Conservation (phyloP, 179 eudicot genomes). For the Sideroxylon spinosum region DNA sequence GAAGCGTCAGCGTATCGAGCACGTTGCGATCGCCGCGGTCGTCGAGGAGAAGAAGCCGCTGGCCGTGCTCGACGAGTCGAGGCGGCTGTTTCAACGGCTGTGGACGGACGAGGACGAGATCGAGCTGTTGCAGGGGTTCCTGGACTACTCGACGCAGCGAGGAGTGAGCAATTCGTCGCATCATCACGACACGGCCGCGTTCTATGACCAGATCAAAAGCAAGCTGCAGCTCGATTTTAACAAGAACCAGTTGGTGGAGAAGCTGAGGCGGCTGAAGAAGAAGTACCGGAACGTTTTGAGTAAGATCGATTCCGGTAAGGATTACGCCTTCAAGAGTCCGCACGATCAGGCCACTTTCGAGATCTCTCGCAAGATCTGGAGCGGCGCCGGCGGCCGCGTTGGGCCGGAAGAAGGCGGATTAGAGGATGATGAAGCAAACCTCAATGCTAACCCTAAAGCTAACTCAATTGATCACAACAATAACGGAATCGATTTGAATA, state of each 20-base stretch:
- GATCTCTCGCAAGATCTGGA: constrained; percentile 75
- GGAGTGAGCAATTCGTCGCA: constrained; percentile 44
- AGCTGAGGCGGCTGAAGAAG: constrained; percentile 79
- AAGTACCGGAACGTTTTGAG: constrained; percentile 62
- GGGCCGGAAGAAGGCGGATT: constrained; percentile 22
- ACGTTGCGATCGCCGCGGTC: constrained; percentile 15
- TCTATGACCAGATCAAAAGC: constrained; percentile 80
- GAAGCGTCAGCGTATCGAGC: constrained; percentile 26
- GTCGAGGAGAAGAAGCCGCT: constrained; percentile 36
- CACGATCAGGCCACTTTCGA: constrained; percentile 85
- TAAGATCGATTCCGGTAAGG: constrained; percentile 65
- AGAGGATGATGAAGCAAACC: constrained; percentile 52
- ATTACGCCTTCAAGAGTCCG: constrained; percentile 65
- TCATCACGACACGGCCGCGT: constrained; percentile 78
- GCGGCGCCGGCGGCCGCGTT: constrained; percentile 18
- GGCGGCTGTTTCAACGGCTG: constrained; percentile 68
- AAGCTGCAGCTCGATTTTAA: constrained; percentile 82
- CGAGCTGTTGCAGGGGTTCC: constrained; percentile 80
- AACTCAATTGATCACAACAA: constrained; percentile 24
- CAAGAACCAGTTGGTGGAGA: constrained; percentile 86
- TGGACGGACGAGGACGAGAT: constrained; percentile 98
- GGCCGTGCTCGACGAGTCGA: constrained; percentile 47
- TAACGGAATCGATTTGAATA: constrained; percentile 24
- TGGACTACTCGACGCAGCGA: constrained; percentile 48
- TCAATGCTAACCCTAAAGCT: constrained; percentile 25